Conservation (phyloP, 495 filamentous ascomycete species). For the Xylaria cubensis region DNA sequence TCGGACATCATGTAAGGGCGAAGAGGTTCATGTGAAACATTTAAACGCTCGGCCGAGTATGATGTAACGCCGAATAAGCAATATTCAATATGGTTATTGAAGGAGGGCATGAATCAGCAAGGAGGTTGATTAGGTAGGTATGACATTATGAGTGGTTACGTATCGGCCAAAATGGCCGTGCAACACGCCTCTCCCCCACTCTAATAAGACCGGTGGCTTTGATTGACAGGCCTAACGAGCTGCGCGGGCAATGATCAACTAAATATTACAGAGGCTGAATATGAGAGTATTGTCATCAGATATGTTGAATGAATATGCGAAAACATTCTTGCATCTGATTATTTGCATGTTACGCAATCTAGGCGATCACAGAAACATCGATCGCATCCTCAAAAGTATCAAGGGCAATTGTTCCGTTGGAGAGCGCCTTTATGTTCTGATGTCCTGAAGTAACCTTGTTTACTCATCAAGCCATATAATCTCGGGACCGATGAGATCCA, state of each 20-base stretch:
- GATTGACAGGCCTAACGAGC: background rate
- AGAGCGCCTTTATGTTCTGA: background rate
- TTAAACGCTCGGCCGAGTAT: background rate
- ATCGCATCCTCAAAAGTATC: background rate
- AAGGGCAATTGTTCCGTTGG: background rate
- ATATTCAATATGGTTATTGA: background rate
- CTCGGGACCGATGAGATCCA: background rate
- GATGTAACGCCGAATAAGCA: background rate
- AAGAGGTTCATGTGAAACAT: no score
- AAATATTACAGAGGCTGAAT: background rate
- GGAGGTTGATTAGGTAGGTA: background rate
- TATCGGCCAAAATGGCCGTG: conserved; percentile 11
- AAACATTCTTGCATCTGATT: background rate
- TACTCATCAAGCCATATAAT: background rate
- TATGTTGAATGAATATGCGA: background rate
- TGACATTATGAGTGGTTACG: background rate
- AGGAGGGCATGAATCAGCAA: background rate
- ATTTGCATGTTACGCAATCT: background rate
- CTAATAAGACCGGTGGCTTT: background rate
- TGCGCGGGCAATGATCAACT: background rate
- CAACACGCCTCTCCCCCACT: background rate
- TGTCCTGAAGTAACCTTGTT: background rate
- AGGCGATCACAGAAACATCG: background rate
- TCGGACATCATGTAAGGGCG: background rate
- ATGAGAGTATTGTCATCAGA: background rate